A percentile compares a stretch with the other conserved stretches of the same genome.
These are phyloP conservation scores for Candida chauliodis DNA, from an alignment of 805 yeast species.

Conservation along the genomic window DNA sequence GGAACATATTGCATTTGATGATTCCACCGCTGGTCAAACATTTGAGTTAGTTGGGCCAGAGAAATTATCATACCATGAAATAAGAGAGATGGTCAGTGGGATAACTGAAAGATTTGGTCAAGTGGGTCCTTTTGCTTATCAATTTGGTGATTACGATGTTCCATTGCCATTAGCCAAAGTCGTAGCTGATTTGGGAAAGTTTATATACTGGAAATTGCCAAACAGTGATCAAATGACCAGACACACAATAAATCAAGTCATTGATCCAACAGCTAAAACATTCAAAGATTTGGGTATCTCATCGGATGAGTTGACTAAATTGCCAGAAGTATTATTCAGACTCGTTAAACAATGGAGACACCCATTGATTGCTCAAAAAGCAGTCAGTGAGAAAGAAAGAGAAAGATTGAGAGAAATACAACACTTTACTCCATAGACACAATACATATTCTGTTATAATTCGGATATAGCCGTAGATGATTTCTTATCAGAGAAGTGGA, in stretches of 20 bases:
- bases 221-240: slow-evolving; percentile 76
- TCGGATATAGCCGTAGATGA: background rate
- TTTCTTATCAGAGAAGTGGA: background rate
- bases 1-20: slow-evolving; percentile 77
- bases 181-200: slow-evolving; percentile 42
- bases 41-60: slow-evolving; percentile 77
- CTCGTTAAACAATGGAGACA: slow-evolving; percentile 49
- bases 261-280: slow-evolving; percentile 58
- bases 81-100: slow-evolving; percentile 68
- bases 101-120: slow-evolving; percentile 49
- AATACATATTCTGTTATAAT: too few relatives aligned
- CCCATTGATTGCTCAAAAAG: slow-evolving; percentile 45
- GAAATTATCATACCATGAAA: slow-evolving; percentile 54
- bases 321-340: slow-evolving; percentile 43
- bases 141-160: slow-evolving; percentile 37
- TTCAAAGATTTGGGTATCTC: slow-evolving; percentile 68
- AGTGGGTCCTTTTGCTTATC: slow-evolving; percentile 43
- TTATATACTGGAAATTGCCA: slow-evolving; percentile 44
- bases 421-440: slow-evolving; percentile 32
- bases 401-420: slow-evolving; percentile 42
- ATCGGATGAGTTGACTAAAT: slow-evolving; percentile 29
- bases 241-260: slow-evolving; percentile 61
- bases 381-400: slow-evolving; percentile 37
- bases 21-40: slow-evolving; percentile 71
- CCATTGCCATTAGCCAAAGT: slow-evolving; percentile 46